Evolutionary conservation across 371 early-diverging fungal species (phyloP), one percentile per base, ranked within the genome.

Genomic region (Mortierella sp.): DNA sequence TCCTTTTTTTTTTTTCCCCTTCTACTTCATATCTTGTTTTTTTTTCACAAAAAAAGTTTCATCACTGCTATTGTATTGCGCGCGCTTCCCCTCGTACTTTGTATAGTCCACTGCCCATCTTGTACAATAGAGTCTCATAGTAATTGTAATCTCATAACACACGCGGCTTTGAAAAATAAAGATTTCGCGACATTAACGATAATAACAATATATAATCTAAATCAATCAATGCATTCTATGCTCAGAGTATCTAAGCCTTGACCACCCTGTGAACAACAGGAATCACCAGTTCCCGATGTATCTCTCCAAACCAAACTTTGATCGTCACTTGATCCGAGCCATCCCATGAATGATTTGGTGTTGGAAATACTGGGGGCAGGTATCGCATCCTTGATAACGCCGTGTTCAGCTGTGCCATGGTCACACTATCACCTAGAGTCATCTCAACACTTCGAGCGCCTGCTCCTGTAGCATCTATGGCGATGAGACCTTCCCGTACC

Each of bases 301-400:
- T 55, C 5, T 69, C 70, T 14, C 83, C 83, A 70, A 81, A 81
- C 12, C 58, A 43, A 11, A 81, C 76, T 28, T 70, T 70, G 54
- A 81, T 73, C 16, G 73, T 72, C 22, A 81, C 28, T 37, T 66
- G 47, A 59, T 81, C 83, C 1, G 64, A 22, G 0, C 67, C 67
- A 35, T 39, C 49, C 73, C 64, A 72, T 12, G 52, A 18, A 18
- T 40, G 51, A 0, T 12, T 20, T 18, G 22, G 14, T 3, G 60
- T n/a, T 16, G 22, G 2, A 10, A 11, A 16, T n/a, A 32, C 5
- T 1, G 83, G 72, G 3, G 81, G 76, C 9, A 75, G 18, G 28
- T 81, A 81, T 24, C 67, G 76, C 45, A 81, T 73, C 67, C 83
- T 59, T 3, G 83, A 81, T 39, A 81, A 37, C 0, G 68, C 76